Evolutionary conservation across 768 basidiomycete genomes (phyloP), one percentile per base, ranked within the genome.

Genomic region (Leccinum truebloodii): DNA sequence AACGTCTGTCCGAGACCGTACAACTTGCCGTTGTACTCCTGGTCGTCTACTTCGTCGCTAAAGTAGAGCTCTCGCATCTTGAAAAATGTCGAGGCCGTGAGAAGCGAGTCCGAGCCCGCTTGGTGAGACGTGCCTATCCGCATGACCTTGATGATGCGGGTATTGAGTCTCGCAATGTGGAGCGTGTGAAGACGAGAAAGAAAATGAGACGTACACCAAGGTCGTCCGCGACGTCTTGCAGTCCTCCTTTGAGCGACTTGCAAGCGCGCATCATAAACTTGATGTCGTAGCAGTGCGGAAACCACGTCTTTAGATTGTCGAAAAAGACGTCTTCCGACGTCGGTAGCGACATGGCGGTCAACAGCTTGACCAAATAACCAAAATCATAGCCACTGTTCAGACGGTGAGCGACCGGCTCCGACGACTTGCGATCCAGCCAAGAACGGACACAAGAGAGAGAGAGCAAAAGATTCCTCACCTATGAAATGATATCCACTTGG

Each of bases 401-500:
- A 50, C 32, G 24, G 55, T 59, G 55, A 55, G 51, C 56, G 49
- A 44, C 37, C 13, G 53, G 51, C 30, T 37, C 58, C 46, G 46
- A 48, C n/a, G 46, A 14, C 13, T 22, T 14, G 13, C 10, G 14
- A 41, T n/a, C 39, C 12, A 13, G 48, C 14, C 34, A 12, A 14
- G 50, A 53, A 53, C 18, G 28, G 57, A 8, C 34, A 35, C 34
- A 35, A 35, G 13, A 35, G 32, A 1, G 24, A 51, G 54, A 8
- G 48, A 26, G 28, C 8, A 30, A 9, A 3, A 41, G n/a, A 46
- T 28, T 8, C 30, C 89, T 72, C 69, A 95, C 96, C 93, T 95
- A 72, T 98, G 97, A 73, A 98, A 99, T 10, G 94, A 95, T 72
- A 98, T 90, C 96, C 96, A 99, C 75, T 84, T 94, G 34, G 92